These are phyloP conservation scores for Cercophora sp. DNA, from an alignment of 495 filamentous ascomycete species.

Conservation along the genomic window DNA sequence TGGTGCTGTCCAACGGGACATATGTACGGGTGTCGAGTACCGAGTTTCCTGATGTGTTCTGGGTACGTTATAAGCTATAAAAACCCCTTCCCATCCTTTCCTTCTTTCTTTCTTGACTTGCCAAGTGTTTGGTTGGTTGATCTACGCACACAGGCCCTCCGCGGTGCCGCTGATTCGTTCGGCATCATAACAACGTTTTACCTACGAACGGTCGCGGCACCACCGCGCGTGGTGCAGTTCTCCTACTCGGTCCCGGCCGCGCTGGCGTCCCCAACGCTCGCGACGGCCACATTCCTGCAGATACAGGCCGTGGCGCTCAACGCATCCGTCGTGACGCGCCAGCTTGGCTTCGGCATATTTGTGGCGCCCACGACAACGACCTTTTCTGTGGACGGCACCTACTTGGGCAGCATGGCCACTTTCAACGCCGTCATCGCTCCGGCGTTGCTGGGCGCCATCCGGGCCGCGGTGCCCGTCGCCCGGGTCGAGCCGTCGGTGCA, in stretches of 20 bases:
- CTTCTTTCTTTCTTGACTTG: background rate
- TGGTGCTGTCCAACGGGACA: slow-evolving; percentile 60
- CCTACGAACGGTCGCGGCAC: slow-evolving; percentile 48
- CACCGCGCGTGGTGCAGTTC: slow-evolving; percentile 41
- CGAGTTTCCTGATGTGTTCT: slow-evolving; percentile 49
- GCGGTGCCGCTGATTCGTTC: slow-evolving; percentile 58
- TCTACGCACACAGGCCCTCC: too few species aligned
- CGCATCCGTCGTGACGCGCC: slow-evolving; percentile 12
- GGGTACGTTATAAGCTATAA: slow-evolving; percentile 37
- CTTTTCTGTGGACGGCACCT: slow-evolving; percentile 15
- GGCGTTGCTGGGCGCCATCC: slow-evolving; percentile 11
- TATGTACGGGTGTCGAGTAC: slow-evolving; percentile 38
- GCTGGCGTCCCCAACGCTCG: background rate
- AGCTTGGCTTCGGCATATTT: slow-evolving; percentile 10
- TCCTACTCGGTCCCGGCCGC: slow-evolving; percentile 10
- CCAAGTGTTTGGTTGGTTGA: too few species aligned
- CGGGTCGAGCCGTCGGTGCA: background rate
- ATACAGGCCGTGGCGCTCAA: slow-evolving; percentile 14
- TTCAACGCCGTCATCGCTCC: slow-evolving; percentile 13
- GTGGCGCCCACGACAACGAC: slow-evolving; percentile 4
- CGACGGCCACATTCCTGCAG: background rate
- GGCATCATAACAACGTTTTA: slow-evolving; percentile 55
- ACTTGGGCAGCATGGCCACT: slow-evolving; percentile 2
- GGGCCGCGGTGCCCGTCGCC: background rate
- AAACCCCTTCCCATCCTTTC: background rate